A percentile compares a stretch with the other conserved stretches of the same genome.
phyloP scores from a whole-genome alignment of 139 green algal genomes.

The Volvox africanus region DNA sequence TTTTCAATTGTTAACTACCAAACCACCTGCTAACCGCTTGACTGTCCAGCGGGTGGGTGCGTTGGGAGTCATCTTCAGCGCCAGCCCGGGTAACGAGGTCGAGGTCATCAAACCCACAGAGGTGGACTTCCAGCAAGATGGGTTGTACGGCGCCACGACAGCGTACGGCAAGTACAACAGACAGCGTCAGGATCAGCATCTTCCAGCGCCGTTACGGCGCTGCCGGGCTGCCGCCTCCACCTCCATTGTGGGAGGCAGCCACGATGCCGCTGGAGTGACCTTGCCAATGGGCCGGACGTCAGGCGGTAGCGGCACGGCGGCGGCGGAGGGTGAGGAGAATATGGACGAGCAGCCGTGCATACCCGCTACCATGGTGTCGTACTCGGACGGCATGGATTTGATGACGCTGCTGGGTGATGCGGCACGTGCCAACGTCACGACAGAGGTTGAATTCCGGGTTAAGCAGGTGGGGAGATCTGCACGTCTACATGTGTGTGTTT shows the following conservation, averaged over 20 bases:
- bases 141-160: not conserved
- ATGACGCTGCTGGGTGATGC: not conserved
- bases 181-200: too few species aligned
- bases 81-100: conserved; percentile 3
- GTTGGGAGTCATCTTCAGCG: not conserved
- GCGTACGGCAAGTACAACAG: too few species aligned
- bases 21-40: too few species aligned
- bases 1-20: too few species aligned
- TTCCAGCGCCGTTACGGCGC: too few species aligned
- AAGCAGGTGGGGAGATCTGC: not conserved
- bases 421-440: not conserved
- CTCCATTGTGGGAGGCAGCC: not conserved
- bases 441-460: not conserved
- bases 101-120: conserved; percentile 1
- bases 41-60: not conserved
- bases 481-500: not conserved
- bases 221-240: too few species aligned
- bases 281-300: too few species aligned
- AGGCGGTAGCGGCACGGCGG: not conserved
- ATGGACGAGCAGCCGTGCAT: not conserved
- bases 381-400: conserved; percentile 19
- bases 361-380: conserved; percentile 34
- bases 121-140: not conserved
- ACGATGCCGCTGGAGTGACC: not conserved
- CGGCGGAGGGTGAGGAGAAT: not conserved